Percentiles rank a stretch among this genome's conserved stretches.
Conservation (phyloP, 805 yeast species). For the Candida tibetensis region DNA sequence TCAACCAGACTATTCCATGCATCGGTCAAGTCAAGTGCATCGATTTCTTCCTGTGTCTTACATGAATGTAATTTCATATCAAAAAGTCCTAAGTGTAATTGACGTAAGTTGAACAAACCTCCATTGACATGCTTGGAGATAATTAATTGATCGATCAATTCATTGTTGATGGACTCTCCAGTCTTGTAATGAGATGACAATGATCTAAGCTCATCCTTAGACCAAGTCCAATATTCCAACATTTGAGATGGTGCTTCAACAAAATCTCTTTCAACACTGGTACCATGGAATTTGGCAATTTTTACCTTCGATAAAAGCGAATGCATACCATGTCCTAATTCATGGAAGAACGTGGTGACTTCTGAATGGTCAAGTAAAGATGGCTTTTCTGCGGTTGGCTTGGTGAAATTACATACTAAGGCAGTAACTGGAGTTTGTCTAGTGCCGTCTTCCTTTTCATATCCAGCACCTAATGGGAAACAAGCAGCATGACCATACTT, state of each 20-base stretch:
- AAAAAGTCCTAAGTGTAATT: conserved; percentile 73
- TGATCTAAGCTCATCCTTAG: conserved; percentile 51
- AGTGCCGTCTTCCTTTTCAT: conserved; percentile 43
- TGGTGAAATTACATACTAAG: conserved; percentile 80
- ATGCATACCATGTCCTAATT: conserved; percentile 87
- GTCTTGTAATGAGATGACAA: conserved; percentile 68
- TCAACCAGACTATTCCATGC: conserved; percentile 68
- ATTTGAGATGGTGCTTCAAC: conserved; percentile 91
- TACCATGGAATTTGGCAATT: conserved; percentile 72
- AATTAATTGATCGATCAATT: conserved; percentile 55
- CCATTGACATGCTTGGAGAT: conserved; percentile 73
- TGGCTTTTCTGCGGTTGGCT: conserved; percentile 67
- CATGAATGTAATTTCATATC: conserved; percentile 70
- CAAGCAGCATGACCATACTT: conserved; percentile 90
- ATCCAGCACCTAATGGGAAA: conserved; percentile 66
- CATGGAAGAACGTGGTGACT: conserved; percentile 93
- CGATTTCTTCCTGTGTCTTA: conserved; percentile 38
- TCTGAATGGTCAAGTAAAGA: conserved; percentile 72
- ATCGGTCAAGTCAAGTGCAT: conserved; percentile 44
- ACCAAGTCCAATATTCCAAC: conserved; percentile 89
- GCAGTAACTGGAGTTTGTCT: conserved; percentile 70
- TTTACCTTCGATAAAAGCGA: conserved; percentile 64
- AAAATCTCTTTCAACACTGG: conserved; percentile 78
- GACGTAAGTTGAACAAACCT: conserved; percentile 69
- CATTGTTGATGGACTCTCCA: conserved; percentile 55